phyloP scores from a whole-genome alignment of 2,329 filamentous ascomycete genomes.

The Colletotrichum truncatum region DNA sequence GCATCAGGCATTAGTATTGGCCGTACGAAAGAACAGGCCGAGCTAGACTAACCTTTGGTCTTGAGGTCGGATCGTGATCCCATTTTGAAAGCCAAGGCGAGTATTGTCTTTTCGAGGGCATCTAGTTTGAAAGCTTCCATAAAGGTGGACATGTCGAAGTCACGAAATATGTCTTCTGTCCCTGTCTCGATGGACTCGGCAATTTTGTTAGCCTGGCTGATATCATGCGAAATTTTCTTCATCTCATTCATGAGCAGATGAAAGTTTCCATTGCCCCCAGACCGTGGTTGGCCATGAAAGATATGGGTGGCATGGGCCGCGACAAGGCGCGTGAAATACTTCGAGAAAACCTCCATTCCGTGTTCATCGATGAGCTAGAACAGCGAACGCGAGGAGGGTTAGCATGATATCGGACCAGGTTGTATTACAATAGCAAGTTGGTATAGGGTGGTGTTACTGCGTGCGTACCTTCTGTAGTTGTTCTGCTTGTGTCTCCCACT shows the following conservation, averaged over 20 bases:
- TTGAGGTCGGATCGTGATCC: conserved; percentile 84
- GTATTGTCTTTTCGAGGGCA: conserved; percentile 84
- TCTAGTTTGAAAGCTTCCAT: conserved; percentile 97
- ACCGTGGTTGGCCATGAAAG: conserved; percentile 81
- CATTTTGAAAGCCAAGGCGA: conserved; percentile 89
- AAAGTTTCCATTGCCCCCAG: conserved; percentile 83
- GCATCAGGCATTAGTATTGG: conserved; percentile 50
- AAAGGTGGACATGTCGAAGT: conserved; percentile 96
- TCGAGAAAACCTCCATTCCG: conserved; percentile 99
- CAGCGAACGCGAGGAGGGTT: conserved; percentile 8
- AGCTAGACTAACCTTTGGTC: conserved; percentile 78
- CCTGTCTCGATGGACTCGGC: conserved; percentile 91
- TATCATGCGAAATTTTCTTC: conserved; percentile 83
- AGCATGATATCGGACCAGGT: conserved; percentile 8
- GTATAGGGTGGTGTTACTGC: conserved; percentile 2
- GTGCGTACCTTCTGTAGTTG: conserved; percentile 86
- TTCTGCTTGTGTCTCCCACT: conserved; percentile 92
- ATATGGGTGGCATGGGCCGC: conserved; percentile 91
- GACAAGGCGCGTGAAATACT: conserved; percentile 93
- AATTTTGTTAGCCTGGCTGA: conserved; percentile 87
- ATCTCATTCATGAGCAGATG: conserved; percentile 85
- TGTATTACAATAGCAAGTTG: background rate
- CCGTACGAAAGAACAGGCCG: conserved; percentile 27
- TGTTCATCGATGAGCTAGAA: conserved; percentile 91
- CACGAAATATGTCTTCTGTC: conserved; percentile 92